A percentile compares a stretch with the other conserved stretches of the same genome.
Evolutionary conservation across 73 alveolate species (phyloP).

Genomic region (Tetrahymena borealis): DNA sequence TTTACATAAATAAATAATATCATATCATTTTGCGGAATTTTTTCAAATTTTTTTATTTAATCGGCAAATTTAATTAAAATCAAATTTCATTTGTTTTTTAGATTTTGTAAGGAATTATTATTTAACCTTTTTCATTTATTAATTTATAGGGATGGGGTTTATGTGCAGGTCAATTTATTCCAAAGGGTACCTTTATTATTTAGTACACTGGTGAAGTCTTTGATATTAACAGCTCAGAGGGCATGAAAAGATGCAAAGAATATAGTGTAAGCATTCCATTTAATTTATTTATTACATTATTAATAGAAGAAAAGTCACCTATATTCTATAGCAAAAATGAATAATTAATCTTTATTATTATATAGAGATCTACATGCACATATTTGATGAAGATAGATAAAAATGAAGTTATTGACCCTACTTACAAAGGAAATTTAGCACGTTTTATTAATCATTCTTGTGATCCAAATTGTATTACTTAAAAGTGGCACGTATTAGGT

Average conservation of each 20-base stretch:
- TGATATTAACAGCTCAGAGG: slow-evolving; percentile 81
- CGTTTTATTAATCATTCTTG: slow-evolving; percentile 97
- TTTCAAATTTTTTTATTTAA: neutral
- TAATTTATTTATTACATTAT: neutral
- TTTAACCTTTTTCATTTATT: neutral
- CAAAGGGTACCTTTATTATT: slow-evolving; percentile 89
- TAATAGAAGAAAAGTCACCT: neutral
- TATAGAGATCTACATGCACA: slow-evolving; percentile 72
- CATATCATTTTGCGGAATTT: slow-evolving; percentile 16
- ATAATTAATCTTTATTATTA: neutral
- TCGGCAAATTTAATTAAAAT: neutral
- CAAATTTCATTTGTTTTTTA: neutral
- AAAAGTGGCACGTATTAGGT: slow-evolving; percentile 95
- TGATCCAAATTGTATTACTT: slow-evolving; percentile 97
- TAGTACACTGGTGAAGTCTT: slow-evolving; percentile 96
- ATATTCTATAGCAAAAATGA: neutral
- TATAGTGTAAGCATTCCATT: slow-evolving; percentile 55
- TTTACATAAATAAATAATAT: neutral
- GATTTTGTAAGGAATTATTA: no score
- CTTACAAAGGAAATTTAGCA: slow-evolving; percentile 93
- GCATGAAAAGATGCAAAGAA: slow-evolving; percentile 73
- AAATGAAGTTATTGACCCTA: slow-evolving; percentile 96
- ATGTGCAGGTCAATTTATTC: slow-evolving; percentile 89
- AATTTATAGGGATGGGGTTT: slow-evolving; percentile 77
- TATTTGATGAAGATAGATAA: slow-evolving; percentile 84